phyloP scores from a whole-genome alignment of 352 stramenopile genomes.

The Pythium pyrilobum region DNA sequence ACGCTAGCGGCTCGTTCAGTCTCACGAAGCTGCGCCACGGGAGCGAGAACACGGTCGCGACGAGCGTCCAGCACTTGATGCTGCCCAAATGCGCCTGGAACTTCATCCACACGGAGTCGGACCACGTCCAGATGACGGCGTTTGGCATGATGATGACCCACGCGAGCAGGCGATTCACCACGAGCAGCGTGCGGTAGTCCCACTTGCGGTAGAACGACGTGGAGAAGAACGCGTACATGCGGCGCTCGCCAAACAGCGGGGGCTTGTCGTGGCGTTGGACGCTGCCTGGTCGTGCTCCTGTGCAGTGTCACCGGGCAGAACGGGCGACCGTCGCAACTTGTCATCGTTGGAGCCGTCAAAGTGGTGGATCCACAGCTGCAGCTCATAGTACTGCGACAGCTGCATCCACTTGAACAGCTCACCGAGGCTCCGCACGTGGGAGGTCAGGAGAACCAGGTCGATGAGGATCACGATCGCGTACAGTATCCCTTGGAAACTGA shows the following conservation, averaged over 20 bases:
- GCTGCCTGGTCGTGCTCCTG: neutral
- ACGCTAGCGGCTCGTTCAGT: constrained; percentile 2
- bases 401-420: constrained; percentile 13
- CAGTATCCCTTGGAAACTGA: constrained; percentile 11
- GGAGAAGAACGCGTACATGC: constrained; percentile 22
- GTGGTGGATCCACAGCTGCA: constrained; percentile 14
- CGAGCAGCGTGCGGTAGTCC: constrained; percentile 1
- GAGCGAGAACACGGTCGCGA: neutral
- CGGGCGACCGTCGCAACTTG: neutral
- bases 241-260: constrained; percentile 7
- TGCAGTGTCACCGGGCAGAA: neutral
- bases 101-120: constrained; percentile 4
- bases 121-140: constrained; percentile 19
- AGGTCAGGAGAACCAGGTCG: constrained; percentile 6
- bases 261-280: neutral
- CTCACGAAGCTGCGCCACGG: constrained; percentile 1
- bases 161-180: constrained; percentile 11
- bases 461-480: constrained; percentile 10
- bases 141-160: constrained; percentile 22
- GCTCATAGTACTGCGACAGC: constrained; percentile 10
- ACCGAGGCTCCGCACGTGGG: neutral
- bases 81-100: constrained; percentile 7
- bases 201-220: constrained; percentile 22
- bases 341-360: constrained; percentile 7
- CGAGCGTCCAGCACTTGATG: constrained; percentile 14